phyloP scores from a whole-genome alignment of 2,329 filamentous ascomycete species.

The Xylaria sp. region DNA sequence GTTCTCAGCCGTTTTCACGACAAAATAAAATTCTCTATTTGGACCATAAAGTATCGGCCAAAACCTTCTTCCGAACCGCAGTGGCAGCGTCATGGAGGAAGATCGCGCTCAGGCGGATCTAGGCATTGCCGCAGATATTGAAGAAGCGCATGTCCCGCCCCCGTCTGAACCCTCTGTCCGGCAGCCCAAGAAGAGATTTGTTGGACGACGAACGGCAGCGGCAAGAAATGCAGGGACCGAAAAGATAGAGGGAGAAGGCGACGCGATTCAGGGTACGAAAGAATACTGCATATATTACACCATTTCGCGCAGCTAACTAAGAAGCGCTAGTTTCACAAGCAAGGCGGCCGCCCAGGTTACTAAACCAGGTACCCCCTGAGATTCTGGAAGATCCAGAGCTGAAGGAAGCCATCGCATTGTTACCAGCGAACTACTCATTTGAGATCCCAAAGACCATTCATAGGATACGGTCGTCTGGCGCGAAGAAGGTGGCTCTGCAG shows the following conservation, averaged over 20 bases:
- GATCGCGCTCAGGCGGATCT: slow-evolving; percentile 77
- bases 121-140: slow-evolving; percentile 74
- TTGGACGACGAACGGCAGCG: slow-evolving; percentile 77
- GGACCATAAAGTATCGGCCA: too few species aligned
- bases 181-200: slow-evolving; percentile 91
- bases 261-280: slow-evolving; percentile 73
- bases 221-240: slow-evolving; percentile 55
- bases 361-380: slow-evolving; percentile 90
- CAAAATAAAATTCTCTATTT: too few species aligned
- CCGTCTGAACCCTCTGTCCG: slow-evolving; percentile 54
- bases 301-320: slow-evolving; percentile 13
- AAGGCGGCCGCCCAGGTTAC: slow-evolving; percentile 77
- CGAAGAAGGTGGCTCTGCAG: slow-evolving; percentile 90
- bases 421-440: slow-evolving; percentile 97
- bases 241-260: slow-evolving; percentile 65
- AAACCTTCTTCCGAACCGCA: too few species aligned
- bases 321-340: slow-evolving; percentile 71
- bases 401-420: slow-evolving; percentile 84
- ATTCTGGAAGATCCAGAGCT: slow-evolving; percentile 88
- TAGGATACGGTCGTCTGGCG: slow-evolving; percentile 81
- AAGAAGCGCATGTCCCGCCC: slow-evolving; percentile 57
- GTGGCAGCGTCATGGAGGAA: slow-evolving; percentile 78
- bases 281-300: slow-evolving; percentile 35
- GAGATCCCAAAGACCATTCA: slow-evolving; percentile 99
- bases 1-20: too few species aligned